Evolutionary conservation across 345 rosid species (phyloP).

Genomic region (Balakata baccata): DNA sequence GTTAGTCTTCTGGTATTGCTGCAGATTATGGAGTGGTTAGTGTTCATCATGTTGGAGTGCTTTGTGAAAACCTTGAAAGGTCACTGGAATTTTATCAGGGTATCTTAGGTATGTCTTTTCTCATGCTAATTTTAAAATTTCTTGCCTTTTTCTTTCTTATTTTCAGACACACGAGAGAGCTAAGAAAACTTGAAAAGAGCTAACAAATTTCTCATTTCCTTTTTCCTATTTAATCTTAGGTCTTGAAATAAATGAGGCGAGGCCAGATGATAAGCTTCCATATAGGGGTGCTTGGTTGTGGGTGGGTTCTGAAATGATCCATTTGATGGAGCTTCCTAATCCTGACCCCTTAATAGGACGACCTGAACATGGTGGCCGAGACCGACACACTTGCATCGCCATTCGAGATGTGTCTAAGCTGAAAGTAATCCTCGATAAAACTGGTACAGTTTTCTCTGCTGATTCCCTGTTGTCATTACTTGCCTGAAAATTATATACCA

Average conservation of each 20-base stretch:
- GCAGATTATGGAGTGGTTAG: constrained; percentile 81
- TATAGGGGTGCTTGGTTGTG: constrained; percentile 95
- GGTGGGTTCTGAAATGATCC: constrained; percentile 98
- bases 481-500: background rate
- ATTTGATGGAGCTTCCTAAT: constrained; percentile 94
- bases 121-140: background rate
- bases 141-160: background rate
- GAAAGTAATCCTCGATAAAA: constrained; percentile 67
- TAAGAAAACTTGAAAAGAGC: background rate
- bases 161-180: background rate
- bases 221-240: constrained; percentile 44
- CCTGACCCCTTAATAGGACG: constrained; percentile 92
- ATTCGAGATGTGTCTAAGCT: constrained; percentile 72
- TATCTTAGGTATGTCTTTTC: constrained; percentile 46
- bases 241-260: constrained; percentile 85
- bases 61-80: constrained; percentile 76
- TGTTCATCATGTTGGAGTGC: constrained; percentile 83
- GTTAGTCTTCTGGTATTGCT: constrained; percentile 11
- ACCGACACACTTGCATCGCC: constrained; percentile 85
- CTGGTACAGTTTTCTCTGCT: constrained; percentile 42
- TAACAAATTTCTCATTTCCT: constrained; percentile 5
- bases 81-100: constrained; percentile 86
- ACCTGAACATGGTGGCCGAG: constrained; percentile 88
- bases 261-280: constrained; percentile 91
- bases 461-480: background rate